These are phyloP conservation scores for Sophora flavescens DNA, from an alignment of 306 rosid genomes.

Conservation along the genomic window DNA sequence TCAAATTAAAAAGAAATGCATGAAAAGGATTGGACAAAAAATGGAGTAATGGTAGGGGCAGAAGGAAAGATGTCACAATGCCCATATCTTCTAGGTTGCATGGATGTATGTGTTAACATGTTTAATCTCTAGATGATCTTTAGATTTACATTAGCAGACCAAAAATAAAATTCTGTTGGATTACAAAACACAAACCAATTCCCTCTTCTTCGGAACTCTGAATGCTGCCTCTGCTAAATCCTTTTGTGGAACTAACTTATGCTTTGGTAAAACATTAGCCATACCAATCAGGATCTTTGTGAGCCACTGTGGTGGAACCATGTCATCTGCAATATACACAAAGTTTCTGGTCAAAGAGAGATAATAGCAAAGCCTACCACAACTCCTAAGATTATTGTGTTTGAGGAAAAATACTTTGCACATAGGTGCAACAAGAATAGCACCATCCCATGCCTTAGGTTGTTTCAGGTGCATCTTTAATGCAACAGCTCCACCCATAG, in stretches of 20 bases:
- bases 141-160: background rate
- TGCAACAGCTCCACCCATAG: constrained; percentile 97
- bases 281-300: constrained; percentile 63
- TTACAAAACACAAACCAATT: constrained; percentile 58
- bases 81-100: background rate
- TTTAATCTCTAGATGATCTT: background rate
- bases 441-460: constrained; percentile 86
- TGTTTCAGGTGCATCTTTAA: constrained; percentile 83
- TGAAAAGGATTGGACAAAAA: constrained; percentile 8
- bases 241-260: constrained; percentile 84
- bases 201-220: constrained; percentile 72
- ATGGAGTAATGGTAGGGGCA: background rate
- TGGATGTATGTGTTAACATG: background rate
- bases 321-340: constrained; percentile 85
- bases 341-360: constrained; percentile 44
- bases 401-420: constrained; percentile 75
- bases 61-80: background rate
- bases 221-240: constrained; percentile 87
- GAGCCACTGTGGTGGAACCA: constrained; percentile 79
- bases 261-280: constrained; percentile 76
- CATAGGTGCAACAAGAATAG: constrained; percentile 96
- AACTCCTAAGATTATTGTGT: constrained; percentile 35
- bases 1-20: constrained; percentile 10
- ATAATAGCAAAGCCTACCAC: constrained; percentile 3
- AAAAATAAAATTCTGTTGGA: constrained; percentile 18